Evolutionary conservation across 345 rosid genomes (phyloP).

Genomic region (Aquilaria yunnanensis): DNA sequence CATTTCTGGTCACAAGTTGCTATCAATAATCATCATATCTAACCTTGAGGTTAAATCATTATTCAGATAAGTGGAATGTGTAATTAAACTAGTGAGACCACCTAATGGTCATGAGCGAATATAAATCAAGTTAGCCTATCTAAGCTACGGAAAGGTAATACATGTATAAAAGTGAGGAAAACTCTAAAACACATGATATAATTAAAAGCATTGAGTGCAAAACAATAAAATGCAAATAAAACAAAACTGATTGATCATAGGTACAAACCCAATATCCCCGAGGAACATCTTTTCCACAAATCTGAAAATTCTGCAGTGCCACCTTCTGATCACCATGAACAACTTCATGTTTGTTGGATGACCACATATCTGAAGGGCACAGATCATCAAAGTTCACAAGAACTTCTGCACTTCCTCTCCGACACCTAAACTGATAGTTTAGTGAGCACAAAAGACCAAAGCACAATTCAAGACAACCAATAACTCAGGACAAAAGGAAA

Average conservation of each 20-base stretch:
- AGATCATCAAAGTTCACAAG: constrained; percentile 79
- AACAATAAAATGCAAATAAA: constrained; percentile 3
- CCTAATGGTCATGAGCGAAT: too few relatives aligned
- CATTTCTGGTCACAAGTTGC: too few relatives aligned
- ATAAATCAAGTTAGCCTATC: too few relatives aligned
- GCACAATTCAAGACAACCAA: constrained; percentile 13
- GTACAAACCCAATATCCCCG: constrained; percentile 88
- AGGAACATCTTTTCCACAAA: constrained; percentile 95
- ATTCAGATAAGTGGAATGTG: too few relatives aligned
- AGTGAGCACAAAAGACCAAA: constrained; percentile 23
- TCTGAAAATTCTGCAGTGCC: constrained; percentile 38
- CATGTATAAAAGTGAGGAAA: too few relatives aligned
- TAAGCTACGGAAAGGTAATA: not conserved
- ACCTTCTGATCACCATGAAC: constrained; percentile 23
- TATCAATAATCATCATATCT: too few relatives aligned
- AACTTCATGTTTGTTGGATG: constrained; percentile 28
- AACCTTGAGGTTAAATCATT: too few relatives aligned
- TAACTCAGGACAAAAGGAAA: constrained; percentile 1
- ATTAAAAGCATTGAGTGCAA: not conserved
- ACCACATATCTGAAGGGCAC: constrained; percentile 44
- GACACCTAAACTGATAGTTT: constrained; percentile 61
- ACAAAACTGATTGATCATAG: constrained; percentile 1
- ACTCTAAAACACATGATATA: too few relatives aligned
- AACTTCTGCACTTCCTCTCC: constrained; percentile 85
- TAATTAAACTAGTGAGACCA: too few relatives aligned